Evolutionary conservation across 2,329 filamentous ascomycete genomes (phyloP).

Genomic region (Diaporthe ampelina): DNA sequence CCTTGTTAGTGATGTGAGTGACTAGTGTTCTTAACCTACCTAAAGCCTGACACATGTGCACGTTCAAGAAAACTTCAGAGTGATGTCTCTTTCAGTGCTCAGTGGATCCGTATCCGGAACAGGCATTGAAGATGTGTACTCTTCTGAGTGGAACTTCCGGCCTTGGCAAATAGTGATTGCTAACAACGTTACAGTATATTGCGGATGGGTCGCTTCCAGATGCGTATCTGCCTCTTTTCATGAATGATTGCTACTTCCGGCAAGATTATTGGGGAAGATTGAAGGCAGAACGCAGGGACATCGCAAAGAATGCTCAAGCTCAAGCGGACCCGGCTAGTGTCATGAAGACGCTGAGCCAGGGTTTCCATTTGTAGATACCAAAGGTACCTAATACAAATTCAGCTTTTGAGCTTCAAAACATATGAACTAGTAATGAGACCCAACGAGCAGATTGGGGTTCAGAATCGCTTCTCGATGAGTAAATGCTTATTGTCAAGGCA

Average conservation of each 20-base stretch:
- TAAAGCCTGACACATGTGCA: neutral
- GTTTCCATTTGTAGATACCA: neutral
- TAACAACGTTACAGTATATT: conserved; percentile 45
- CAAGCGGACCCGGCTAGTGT: neutral
- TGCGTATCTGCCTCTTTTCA: conserved; percentile 57
- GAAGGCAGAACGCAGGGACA: conserved; percentile 37
- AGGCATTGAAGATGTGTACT: neutral
- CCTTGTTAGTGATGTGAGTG: conserved; percentile 45
- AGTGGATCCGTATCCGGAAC: no score
- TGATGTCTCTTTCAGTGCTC: neutral
- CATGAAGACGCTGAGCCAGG: conserved; percentile 2
- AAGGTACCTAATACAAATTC: no score
- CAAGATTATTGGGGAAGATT: conserved; percentile 60
- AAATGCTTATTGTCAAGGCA: neutral
- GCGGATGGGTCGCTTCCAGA: conserved; percentile 51
- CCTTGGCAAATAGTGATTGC: neutral
- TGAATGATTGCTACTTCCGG: conserved; percentile 58
- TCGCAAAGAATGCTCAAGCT: conserved; percentile 4
- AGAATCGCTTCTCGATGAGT: no score
- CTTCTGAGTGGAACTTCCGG: no score
- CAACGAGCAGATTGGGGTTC: neutral
- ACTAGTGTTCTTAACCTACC: neutral
- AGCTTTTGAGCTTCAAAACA: no score
- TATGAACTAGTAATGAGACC: no score
- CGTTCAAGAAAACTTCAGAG: neutral